Evolutionary conservation across 768 basidiomycete species (phyloP).

Genomic region (Termitomyces sp.): DNA sequence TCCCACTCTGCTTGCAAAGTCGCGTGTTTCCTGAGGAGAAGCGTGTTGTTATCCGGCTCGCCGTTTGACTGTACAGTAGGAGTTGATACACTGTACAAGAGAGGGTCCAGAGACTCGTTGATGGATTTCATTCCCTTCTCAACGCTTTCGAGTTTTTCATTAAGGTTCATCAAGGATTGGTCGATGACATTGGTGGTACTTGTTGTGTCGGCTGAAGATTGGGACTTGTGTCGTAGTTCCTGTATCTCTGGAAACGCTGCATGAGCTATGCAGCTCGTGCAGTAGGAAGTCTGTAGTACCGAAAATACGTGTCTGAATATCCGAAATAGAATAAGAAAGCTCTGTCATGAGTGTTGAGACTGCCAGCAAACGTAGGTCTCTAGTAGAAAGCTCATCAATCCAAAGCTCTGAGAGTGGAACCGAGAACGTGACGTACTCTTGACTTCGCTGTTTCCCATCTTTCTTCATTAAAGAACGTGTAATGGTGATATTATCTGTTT

Average conservation of each 20-base stretch:
- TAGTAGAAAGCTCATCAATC: conserved; percentile 24
- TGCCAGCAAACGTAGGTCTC: conserved; percentile 73
- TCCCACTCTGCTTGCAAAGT: conserved; percentile 79
- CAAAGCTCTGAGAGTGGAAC: conserved; percentile 2
- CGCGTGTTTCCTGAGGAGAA: conserved; percentile 71
- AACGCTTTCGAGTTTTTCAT: conserved; percentile 74
- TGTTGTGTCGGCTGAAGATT: conserved; percentile 53
- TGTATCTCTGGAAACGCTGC: conserved; percentile 66
- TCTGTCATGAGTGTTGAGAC: conserved; percentile 86
- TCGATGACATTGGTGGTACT: conserved; percentile 72
- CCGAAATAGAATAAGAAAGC: conserved; percentile 80
- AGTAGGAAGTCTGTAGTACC: conserved; percentile 38
- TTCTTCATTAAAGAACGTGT: conserved; percentile 45
- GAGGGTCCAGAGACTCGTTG: conserved; percentile 61
- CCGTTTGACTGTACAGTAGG: conserved; percentile 40
- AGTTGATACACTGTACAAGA: conserved; percentile 45
- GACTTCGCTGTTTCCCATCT: conserved; percentile 54
- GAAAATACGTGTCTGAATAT: conserved; percentile 89
- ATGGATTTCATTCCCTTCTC: conserved; percentile 69
- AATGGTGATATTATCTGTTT: conserved; percentile 69
- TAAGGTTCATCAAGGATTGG: conserved; percentile 72
- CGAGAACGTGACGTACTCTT: conserved; percentile 54
- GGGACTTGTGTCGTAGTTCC: conserved; percentile 86
- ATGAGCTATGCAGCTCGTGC: conserved; percentile 2
- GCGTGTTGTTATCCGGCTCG: conserved; percentile 36